Conservation (phyloP, 148 eudicot species). For the Amaranthus cruentus region DNA sequence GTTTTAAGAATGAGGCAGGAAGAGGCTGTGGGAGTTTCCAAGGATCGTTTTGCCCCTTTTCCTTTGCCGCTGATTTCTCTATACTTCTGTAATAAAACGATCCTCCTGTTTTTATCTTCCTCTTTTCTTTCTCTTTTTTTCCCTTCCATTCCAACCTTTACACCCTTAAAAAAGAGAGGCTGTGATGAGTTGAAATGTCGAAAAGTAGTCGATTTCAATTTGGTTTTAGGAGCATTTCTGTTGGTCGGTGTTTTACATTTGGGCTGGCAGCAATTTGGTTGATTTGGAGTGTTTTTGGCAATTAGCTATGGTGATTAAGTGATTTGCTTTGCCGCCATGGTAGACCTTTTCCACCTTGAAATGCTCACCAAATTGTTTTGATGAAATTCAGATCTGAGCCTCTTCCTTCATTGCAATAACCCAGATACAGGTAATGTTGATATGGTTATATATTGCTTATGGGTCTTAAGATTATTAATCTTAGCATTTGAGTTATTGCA, state of each 20-base stretch:
- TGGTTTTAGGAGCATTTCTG: not conserved
- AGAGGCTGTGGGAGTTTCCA: constrained; percentile 16
- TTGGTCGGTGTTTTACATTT: not conserved
- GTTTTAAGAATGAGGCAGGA: constrained; percentile 11
- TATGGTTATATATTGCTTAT: not conserved
- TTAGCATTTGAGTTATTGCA: not conserved
- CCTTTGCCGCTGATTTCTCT: constrained; percentile 17
- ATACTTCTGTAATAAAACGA: not conserved
- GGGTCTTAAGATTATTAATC: not conserved
- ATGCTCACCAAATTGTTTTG: not conserved
- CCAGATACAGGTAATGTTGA: not conserved
- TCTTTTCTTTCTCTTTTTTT: not conserved
- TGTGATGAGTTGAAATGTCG: not conserved
- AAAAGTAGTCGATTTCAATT: not conserved
- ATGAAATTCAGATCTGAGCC: constrained; percentile 26
- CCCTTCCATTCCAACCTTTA: not conserved
- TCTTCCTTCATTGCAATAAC: not conserved
- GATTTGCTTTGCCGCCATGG: constrained; percentile 22
- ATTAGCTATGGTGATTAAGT: too few species aligned
- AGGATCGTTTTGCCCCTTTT: constrained; percentile 17
- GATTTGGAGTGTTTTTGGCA: not conserved
- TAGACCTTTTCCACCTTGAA: not conserved
- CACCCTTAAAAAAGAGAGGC: constrained; percentile 3
- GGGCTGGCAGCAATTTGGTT: constrained; percentile 18
- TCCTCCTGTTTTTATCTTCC: not conserved